Evolutionary conservation across 2,329 filamentous ascomycete species (phyloP).

Genomic region (Amesomyces nigricolor): DNA sequence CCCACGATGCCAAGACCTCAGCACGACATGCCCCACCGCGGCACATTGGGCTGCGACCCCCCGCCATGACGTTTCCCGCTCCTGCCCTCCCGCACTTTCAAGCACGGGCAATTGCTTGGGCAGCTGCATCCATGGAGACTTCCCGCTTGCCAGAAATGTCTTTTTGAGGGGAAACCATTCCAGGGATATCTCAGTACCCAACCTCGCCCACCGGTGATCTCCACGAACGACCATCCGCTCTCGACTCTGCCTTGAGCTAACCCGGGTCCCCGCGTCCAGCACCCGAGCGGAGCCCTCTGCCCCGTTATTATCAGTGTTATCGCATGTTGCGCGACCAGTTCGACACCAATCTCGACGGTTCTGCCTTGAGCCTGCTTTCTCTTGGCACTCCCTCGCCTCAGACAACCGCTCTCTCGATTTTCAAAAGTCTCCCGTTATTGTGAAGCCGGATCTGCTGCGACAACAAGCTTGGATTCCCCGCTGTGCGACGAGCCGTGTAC

Average conservation of each 20-base stretch:
- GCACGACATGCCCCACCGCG: slow-evolving; percentile 1
- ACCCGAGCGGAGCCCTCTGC: background rate
- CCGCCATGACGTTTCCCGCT: slow-evolving; percentile 25
- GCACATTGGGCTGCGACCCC: slow-evolving; percentile 1
- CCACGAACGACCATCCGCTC: too few relatives aligned
- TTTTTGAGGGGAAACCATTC: too few relatives aligned
- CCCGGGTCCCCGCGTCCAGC: background rate
- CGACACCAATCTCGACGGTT: slow-evolving; percentile 3
- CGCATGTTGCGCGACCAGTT: slow-evolving; percentile 11
- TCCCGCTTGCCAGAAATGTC: too few relatives aligned
- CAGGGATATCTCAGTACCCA: too few relatives aligned
- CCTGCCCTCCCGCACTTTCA: slow-evolving; percentile 2
- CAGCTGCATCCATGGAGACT: too few relatives aligned
- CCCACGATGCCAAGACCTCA: slow-evolving; percentile 10
- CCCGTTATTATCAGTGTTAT: background rate
- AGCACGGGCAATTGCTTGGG: too few relatives aligned
- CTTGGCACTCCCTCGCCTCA: slow-evolving; percentile 2
- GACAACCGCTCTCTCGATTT: background rate
- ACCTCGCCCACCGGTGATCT: background rate
- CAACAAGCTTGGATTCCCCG: too few relatives aligned
- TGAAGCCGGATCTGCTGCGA: too few relatives aligned
- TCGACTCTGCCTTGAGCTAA: too few relatives aligned
- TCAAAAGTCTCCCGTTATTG: background rate
- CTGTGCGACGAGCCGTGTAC: too few relatives aligned
- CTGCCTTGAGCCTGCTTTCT: background rate